phyloP scores from a whole-genome alignment of 2,329 filamentous ascomycete species.

The Neofusicoccum umdonicola region DNA sequence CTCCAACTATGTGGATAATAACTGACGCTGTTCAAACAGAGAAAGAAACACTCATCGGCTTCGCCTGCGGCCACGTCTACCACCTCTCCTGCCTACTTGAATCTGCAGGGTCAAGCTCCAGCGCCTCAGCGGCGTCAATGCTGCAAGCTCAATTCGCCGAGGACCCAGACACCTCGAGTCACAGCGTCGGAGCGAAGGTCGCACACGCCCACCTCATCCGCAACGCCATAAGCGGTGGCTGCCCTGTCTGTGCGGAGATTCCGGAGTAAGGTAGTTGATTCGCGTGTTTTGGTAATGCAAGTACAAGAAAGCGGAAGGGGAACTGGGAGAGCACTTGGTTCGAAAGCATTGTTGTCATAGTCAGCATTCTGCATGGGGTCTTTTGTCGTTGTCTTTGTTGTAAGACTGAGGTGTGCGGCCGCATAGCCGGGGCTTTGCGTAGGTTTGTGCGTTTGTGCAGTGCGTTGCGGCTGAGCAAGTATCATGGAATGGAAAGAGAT shows the following conservation, averaged over 20 bases:
- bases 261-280: background rate
- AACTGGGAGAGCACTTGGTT: background rate
- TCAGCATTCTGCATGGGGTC: background rate
- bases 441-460: background rate
- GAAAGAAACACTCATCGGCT: constrained; percentile 71
- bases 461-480: no score
- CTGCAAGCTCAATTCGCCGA: constrained; percentile 42
- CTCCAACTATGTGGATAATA: background rate
- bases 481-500: no score
- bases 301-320: background rate
- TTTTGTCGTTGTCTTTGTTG: no score
- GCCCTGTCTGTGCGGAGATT: constrained; percentile 29
- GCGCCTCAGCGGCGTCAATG: constrained; percentile 42
- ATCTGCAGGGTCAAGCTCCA: constrained; percentile 23
- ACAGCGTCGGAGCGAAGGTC: constrained; percentile 81
- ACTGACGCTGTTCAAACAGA: constrained; percentile 40
- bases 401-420: no score
- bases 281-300: background rate
- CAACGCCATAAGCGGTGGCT: constrained; percentile 66
- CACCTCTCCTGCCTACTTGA: constrained; percentile 70
- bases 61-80: constrained; percentile 79
- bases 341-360: background rate
- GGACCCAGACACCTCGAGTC: constrained; percentile 45
- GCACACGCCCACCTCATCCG: constrained; percentile 77
- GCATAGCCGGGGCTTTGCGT: no score